A percentile compares a stretch with the other conserved stretches of the same genome.
Conservation (phyloP, 148 eudicot species). For the Arctostaphylos glauca region DNA sequence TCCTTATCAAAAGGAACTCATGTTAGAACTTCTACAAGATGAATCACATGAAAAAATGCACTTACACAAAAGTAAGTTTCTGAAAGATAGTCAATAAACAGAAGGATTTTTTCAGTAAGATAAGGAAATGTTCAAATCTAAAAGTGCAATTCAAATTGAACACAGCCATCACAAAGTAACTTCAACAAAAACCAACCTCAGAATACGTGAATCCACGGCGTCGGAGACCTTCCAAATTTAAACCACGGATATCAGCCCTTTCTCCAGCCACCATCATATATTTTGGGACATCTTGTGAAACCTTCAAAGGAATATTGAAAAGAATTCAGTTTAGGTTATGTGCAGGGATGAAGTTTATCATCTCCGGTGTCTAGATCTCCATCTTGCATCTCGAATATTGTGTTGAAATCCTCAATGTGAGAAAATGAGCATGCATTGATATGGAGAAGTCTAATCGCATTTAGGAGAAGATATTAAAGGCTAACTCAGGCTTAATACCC, state of each 20-base stretch:
- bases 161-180: conserved; percentile 10
- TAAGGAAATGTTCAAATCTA: not conserved
- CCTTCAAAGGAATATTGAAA: conserved; percentile 30
- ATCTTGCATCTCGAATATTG: not conserved
- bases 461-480: not conserved
- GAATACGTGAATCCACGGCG: conserved; percentile 68
- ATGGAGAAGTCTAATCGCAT: not conserved
- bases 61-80: not conserved
- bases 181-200: conserved; percentile 51
- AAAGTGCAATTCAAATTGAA: not conserved
- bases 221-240: conserved; percentile 84
- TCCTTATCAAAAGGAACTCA: conserved; percentile 18
- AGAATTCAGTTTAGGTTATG: not conserved
- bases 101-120: not conserved
- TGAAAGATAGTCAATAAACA: not conserved
- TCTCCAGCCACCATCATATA: conserved; percentile 90
- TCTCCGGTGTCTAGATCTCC: not conserved
- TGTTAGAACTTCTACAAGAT: conserved; percentile 15
- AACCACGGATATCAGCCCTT: conserved; percentile 91
- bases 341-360: not conserved
- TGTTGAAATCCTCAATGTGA: not conserved
- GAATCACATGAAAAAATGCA: conserved; percentile 8
- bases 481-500: not conserved
- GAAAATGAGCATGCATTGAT: not conserved
- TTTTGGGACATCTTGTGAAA: conserved; percentile 93